A percentile compares a stretch with the other conserved stretches of the same genome.
Conservation (phyloP, 139 green algal genomes). For the Picochlorum sp. region DNA sequence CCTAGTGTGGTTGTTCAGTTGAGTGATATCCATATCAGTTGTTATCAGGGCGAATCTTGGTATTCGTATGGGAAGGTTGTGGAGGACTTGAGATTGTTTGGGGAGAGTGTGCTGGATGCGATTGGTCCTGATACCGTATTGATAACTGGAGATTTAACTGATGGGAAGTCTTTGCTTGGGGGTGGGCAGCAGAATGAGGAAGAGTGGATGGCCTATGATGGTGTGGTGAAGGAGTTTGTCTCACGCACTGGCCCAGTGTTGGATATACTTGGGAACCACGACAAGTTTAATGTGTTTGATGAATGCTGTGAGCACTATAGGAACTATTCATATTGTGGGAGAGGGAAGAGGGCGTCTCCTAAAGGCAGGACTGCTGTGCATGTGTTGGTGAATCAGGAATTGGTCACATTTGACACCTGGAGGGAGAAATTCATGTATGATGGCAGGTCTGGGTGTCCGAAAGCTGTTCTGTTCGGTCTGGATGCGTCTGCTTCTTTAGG, state of each 20-base stretch:
- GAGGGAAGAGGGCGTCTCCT: too few relatives aligned
- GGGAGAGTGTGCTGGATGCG: slow-evolving; percentile 12
- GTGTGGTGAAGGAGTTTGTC: slow-evolving; percentile 11
- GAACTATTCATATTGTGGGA: too few relatives aligned
- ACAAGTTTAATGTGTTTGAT: slow-evolving; percentile 50
- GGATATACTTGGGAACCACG: slow-evolving; percentile 65
- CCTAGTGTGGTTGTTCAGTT: slow-evolving; percentile 13
- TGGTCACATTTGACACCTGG: too few relatives aligned
- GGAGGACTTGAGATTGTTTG: slow-evolving; percentile 34
- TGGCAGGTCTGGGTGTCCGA: slow-evolving; percentile 20
- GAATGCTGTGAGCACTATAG: too few relatives aligned
- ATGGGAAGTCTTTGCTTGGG: slow-evolving; percentile 37
- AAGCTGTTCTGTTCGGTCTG: slow-evolving; percentile 42
- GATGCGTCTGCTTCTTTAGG: slow-evolving; percentile 45
- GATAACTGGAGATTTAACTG: slow-evolving; percentile 50
- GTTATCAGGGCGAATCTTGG: slow-evolving; percentile 10
- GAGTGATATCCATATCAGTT: too few relatives aligned
- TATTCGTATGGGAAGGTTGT: slow-evolving; percentile 37
- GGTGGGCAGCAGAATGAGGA: slow-evolving; percentile 28
- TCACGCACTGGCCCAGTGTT: slow-evolving; percentile 18
- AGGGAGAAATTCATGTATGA: slow-evolving; percentile 7
- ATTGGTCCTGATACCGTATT: slow-evolving; percentile 27
- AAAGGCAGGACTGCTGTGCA: too few relatives aligned
- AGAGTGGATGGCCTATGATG: slow-evolving; percentile 38
- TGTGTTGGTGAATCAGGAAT: too few relatives aligned